Conservation (phyloP, 371 early-diverging fungal species). For the Scutellospora calospora region DNA sequence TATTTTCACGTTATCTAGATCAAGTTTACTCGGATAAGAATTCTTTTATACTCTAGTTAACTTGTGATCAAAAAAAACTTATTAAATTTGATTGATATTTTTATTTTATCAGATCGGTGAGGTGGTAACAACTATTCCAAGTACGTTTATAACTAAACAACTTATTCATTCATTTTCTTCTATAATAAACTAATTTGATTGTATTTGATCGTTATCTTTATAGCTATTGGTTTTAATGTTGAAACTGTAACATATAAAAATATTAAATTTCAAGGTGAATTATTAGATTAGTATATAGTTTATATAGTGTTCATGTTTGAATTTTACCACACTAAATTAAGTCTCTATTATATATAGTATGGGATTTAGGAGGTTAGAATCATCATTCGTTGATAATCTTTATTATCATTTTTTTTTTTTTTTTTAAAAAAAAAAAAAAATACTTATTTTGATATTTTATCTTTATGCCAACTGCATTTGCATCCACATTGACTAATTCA, state of each 20-base stretch:
- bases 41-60: not conserved
- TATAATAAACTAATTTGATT: not conserved
- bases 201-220: too few species aligned
- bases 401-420: not conserved
- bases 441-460: too few species aligned
- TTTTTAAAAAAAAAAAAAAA: too few species aligned
- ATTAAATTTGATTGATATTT: not conserved
- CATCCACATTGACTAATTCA: conserved; percentile 47
- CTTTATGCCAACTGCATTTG: not conserved
- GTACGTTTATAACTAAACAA: conserved; percentile 49
- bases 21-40: not conserved
- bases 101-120: conserved; percentile 79
- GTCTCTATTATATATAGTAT: conserved; percentile 59
- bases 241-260: conserved; percentile 97
- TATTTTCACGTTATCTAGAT: too few species aligned
- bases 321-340: too few species aligned
- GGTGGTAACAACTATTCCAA: conserved; percentile 97
- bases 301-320: too few species aligned
- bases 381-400: conserved; percentile 3
- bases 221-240: conserved; percentile 87
- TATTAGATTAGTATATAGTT: not conserved
- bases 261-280: conserved; percentile 87
- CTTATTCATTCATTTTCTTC: not conserved
- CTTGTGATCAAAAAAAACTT: not conserved
- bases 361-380: conserved; percentile 91